These are phyloP conservation scores for Rhodofomes roseus DNA, from an alignment of 1,284 basidiomycete genomes.

Conservation along the genomic window DNA sequence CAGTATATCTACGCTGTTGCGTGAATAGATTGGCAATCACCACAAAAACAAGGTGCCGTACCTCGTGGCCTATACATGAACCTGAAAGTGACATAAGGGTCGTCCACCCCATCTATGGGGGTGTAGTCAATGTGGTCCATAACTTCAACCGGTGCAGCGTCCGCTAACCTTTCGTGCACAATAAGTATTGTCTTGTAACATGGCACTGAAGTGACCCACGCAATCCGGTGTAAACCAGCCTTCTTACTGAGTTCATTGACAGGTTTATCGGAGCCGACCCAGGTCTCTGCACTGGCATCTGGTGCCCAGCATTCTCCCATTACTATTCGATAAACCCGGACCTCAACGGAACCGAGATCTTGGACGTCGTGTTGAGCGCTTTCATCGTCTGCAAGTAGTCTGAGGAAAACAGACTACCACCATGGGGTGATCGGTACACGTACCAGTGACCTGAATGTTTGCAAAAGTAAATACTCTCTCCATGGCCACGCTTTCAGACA, in stretches of 20 bases:
- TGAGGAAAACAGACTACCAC: not conserved
- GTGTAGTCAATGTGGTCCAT: not conserved
- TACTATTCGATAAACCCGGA: too few relatives aligned
- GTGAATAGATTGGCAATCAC: not conserved
- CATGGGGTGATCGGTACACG: not conserved
- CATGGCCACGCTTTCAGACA: not conserved
- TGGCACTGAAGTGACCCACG: too few relatives aligned
- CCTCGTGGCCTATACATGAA: conserved; percentile 9
- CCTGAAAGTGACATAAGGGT: conserved; percentile 7
- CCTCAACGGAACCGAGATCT: too few relatives aligned
- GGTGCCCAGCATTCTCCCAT: too few relatives aligned
- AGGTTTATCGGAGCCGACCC: too few relatives aligned
- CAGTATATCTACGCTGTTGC: too few relatives aligned
- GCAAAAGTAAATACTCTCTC: not conserved
- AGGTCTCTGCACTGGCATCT: too few relatives aligned
- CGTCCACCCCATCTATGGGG: not conserved
- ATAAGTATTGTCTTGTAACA: too few relatives aligned
- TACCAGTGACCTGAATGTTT: not conserved
- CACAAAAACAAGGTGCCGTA: not conserved
- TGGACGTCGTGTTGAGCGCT: not conserved
- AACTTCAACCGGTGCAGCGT: too few relatives aligned
- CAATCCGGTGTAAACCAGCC: too few relatives aligned
- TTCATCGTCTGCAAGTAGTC: not conserved
- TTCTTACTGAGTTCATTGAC: too few relatives aligned
- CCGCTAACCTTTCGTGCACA: too few relatives aligned